These are phyloP conservation scores for Willaertia magna DNA, from an alignment of 208 protist genomes.

Conservation along the genomic window DNA sequence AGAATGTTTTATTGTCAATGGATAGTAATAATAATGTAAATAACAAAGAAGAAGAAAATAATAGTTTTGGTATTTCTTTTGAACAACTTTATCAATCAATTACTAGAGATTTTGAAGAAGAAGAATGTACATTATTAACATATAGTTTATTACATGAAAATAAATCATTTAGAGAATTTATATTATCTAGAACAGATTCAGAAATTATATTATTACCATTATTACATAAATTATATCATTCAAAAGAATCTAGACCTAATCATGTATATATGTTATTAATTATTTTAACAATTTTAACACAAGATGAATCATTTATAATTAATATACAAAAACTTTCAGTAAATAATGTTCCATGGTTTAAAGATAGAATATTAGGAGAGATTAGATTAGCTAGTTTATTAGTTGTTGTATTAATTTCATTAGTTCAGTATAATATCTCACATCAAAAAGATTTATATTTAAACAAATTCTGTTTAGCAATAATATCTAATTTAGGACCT, in stretches of 20 bases:
- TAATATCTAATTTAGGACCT: slow-evolving; percentile 11
- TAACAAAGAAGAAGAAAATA: not conserved
- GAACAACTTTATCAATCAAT: not conserved
- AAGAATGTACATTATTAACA: not conserved
- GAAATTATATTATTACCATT: not conserved
- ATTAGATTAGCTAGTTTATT: slow-evolving; percentile 11
- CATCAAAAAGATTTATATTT: slow-evolving; percentile 14
- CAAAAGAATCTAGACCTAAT: not conserved
- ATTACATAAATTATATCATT: not conserved
- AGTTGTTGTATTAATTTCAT: not conserved
- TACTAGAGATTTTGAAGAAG: not conserved
- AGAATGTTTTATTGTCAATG: not conserved
- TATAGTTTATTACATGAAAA: not conserved
- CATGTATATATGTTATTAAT: not conserved
- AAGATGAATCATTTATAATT: not conserved
- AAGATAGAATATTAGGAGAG: slow-evolving; percentile 8
- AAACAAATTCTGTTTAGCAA: slow-evolving; percentile 9
- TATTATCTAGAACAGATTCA: not conserved
- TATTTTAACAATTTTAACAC: not conserved
- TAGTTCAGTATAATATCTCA: slow-evolving; percentile 18
- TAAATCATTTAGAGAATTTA: not conserved
- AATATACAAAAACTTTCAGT: not conserved
- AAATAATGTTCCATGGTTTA: slow-evolving; percentile 10
- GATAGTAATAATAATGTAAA: not conserved
- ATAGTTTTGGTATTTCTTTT: not conserved